Conservation (phyloP, 352 stramenopile species). For the Globisporangium megalacanthum region DNA sequence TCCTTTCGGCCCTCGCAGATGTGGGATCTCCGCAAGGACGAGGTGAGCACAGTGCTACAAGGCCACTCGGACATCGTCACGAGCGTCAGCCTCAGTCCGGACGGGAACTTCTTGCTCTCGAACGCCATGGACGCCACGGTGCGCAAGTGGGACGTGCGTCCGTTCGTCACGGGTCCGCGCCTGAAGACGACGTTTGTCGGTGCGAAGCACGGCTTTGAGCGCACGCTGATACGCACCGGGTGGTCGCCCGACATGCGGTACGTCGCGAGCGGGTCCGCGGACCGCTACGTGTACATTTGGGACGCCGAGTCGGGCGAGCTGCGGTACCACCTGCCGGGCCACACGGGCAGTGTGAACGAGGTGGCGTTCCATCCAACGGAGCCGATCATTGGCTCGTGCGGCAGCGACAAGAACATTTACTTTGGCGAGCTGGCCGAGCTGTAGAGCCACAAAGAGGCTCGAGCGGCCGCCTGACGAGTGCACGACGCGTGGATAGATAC, state of each 20-base stretch:
- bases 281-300: constrained; percentile 95
- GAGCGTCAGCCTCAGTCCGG: constrained; percentile 90
- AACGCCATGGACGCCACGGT: constrained; percentile 95
- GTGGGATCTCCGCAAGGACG: constrained; percentile 90
- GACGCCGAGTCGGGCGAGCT: constrained; percentile 88
- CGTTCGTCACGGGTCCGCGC: constrained; percentile 68
- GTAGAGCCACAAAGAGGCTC: constrained; percentile 9
- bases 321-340: constrained; percentile 91
- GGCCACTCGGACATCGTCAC: constrained; percentile 94
- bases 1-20: constrained; percentile 15
- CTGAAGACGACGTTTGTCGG: constrained; percentile 67
- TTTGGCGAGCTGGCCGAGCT: constrained; percentile 67
- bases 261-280: constrained; percentile 85
- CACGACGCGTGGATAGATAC: too few relatives aligned
- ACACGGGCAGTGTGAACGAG: constrained; percentile 93
- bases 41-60: constrained; percentile 78
- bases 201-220: constrained; percentile 91
- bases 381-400: constrained; percentile 80
- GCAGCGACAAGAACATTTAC: constrained; percentile 86
- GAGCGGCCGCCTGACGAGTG: too few relatives aligned
- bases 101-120: constrained; percentile 90
- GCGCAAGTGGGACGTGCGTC: constrained; percentile 91
- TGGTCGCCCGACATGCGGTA: constrained; percentile 88
- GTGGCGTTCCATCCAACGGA: constrained; percentile 87
- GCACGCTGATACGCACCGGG: constrained; percentile 89